These are phyloP conservation scores for Trichoderma oligosporum DNA, from an alignment of 2,329 filamentous ascomycete species.

Conservation along the genomic window DNA sequence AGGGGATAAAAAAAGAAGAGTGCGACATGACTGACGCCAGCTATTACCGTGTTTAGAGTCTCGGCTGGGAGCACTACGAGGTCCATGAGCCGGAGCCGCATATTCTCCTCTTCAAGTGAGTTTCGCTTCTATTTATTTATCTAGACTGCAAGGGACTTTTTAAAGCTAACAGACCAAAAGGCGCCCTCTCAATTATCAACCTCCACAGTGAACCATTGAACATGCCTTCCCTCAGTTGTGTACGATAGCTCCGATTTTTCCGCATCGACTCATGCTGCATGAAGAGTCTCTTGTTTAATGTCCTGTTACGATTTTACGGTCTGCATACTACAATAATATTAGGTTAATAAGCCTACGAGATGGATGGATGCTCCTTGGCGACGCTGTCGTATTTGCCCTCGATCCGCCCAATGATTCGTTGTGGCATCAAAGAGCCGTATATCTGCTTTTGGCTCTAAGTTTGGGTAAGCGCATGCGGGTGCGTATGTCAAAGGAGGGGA, in stretches of 20 bases:
- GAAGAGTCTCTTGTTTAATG: slow-evolving; percentile 23
- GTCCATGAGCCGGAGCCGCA: slow-evolving; percentile 98
- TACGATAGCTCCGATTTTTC: slow-evolving; percentile 24
- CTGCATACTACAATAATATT: slow-evolving; percentile 23
- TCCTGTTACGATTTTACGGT: slow-evolving; percentile 26
- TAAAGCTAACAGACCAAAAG: slow-evolving; percentile 10
- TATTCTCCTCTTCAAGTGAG: slow-evolving; percentile 94
- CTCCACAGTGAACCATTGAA: slow-evolving; percentile 49
- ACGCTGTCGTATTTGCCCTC: neutral
- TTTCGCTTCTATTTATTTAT: slow-evolving; percentile 18
- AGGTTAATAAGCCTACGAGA: slow-evolving; percentile 18
- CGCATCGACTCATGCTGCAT: slow-evolving; percentile 21
- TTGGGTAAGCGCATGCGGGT: neutral
- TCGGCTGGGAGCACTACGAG: slow-evolving; percentile 99
- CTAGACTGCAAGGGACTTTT: neutral
- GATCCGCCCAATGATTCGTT: neutral
- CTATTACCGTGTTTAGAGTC: slow-evolving; percentile 58
- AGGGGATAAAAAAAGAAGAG: neutral
- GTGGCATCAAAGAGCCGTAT: neutral
- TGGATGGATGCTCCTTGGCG: neutral
- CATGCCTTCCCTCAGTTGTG: slow-evolving; percentile 19
- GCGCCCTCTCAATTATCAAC: slow-evolving; percentile 70
- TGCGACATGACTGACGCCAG: slow-evolving; percentile 21
- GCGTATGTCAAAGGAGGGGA: neutral
- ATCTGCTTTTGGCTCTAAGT: neutral